These are phyloP conservation scores for Telopea speciosissima DNA, from an alignment of 177 flowering plant genomes.

Conservation along the genomic window DNA sequence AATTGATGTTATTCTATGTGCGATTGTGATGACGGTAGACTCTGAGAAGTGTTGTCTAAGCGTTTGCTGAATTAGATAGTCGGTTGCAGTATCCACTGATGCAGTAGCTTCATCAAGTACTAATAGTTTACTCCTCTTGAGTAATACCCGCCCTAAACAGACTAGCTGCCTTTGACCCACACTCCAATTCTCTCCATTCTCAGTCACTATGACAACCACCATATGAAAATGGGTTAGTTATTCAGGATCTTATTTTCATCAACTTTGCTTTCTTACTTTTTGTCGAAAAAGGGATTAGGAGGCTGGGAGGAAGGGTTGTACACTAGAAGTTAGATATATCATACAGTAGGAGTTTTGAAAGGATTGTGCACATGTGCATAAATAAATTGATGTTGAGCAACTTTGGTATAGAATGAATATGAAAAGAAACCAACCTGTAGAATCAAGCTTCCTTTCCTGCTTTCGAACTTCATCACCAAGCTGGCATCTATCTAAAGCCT, in stretches of 20 bases:
- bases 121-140: conserved; percentile 44
- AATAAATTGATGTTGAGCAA: neutral
- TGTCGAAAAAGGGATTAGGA: too few relatives aligned
- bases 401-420: neutral
- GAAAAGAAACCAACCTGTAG: neutral
- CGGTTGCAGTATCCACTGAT: conserved; percentile 55
- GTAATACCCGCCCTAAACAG: conserved; percentile 36
- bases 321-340: too few relatives aligned
- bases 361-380: neutral
- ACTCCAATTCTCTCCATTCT: conserved; percentile 54
- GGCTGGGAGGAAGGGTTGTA: too few relatives aligned
- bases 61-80: conserved; percentile 41
- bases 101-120: conserved; percentile 73
- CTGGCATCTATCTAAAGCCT: too few relatives aligned
- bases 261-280: too few relatives aligned
- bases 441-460: conserved; percentile 29
- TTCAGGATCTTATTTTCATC: too few relatives aligned
- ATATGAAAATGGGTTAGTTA: neutral
- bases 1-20: conserved; percentile 57
- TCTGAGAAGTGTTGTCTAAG: conserved; percentile 34
- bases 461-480: too few relatives aligned
- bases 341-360: neutral
- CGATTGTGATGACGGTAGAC: conserved; percentile 47
- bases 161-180: conserved; percentile 42
- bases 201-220: conserved; percentile 23